Percentiles rank a stretch among this genome's conserved stretches.
These are phyloP conservation scores for Acanthamoeba lenticulata DNA, from an alignment of 208 protist species.

Conservation along the genomic window DNA sequence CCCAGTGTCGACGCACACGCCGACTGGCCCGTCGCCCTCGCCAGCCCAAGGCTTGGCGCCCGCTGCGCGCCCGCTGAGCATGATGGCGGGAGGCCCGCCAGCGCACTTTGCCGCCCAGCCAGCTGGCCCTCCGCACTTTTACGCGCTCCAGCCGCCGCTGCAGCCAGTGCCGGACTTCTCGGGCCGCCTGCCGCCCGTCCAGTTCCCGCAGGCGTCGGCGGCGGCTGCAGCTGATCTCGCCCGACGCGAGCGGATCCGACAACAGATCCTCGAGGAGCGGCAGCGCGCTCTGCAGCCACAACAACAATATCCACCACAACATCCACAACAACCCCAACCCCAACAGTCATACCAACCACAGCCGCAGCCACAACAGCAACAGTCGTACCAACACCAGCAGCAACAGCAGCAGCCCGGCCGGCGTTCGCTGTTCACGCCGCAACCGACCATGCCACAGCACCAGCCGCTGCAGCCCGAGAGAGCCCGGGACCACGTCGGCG, in stretches of 20 bases:
- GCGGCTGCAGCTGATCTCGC: background rate
- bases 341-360: background rate
- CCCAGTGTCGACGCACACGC: background rate
- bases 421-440: no score
- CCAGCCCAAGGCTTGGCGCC: background rate
- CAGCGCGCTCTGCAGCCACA: background rate
- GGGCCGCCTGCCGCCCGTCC: background rate
- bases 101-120: background rate
- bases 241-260: slow-evolving; percentile 4
- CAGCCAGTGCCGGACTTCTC: background rate
- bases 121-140: background rate
- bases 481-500: background rate
- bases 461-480: background rate
- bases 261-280: background rate
- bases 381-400: background rate
- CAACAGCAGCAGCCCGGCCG: background rate
- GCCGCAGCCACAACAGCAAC: background rate
- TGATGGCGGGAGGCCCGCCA: background rate
- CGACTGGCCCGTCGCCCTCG: background rate
- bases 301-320: background rate
- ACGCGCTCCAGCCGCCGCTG: background rate
- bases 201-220: background rate
- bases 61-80: no score
- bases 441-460: no score
- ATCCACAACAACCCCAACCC: background rate